phyloP scores from a whole-genome alignment of 805 yeast genomes.

The Nakazawaea pomicola region DNA sequence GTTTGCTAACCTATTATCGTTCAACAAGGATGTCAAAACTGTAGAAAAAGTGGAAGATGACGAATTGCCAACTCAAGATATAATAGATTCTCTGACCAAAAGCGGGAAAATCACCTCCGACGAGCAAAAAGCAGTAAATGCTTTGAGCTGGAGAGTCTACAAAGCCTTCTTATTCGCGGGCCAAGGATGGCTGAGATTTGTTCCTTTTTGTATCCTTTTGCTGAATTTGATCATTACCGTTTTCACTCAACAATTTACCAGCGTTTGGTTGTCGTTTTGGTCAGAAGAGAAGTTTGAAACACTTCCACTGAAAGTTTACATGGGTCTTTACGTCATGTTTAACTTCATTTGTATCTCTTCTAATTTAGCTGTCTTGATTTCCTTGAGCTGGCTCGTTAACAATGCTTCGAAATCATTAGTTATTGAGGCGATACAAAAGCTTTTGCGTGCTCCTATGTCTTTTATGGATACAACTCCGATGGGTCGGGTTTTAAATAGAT shows the following conservation, averaged over 20 bases:
- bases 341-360: slow-evolving; percentile 37
- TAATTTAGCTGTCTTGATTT: slow-evolving; percentile 15
- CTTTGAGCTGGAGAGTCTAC: slow-evolving; percentile 40
- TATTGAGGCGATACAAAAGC: slow-evolving; percentile 48
- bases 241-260: slow-evolving; percentile 40
- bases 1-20: slow-evolving; percentile 49
- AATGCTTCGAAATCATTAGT: slow-evolving; percentile 53
- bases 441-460: slow-evolving; percentile 75
- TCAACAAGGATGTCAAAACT: slow-evolving; percentile 30
- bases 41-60: too few species aligned
- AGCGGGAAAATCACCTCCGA: slow-evolving; percentile 29
- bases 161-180: slow-evolving; percentile 41
- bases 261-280: slow-evolving; percentile 87
- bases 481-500: slow-evolving; percentile 79
- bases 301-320: slow-evolving; percentile 50
- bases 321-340: slow-evolving; percentile 67
- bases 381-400: slow-evolving; percentile 20
- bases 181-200: slow-evolving; percentile 34
- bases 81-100: too few species aligned
- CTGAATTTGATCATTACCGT: slow-evolving; percentile 11
- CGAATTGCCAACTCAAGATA: too few species aligned
- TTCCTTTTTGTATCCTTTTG: slow-evolving; percentile 22
- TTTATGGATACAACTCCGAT: slow-evolving; percentile 82
- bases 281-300: slow-evolving; percentile 45
- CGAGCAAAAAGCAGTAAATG: slow-evolving; percentile 50